These are phyloP conservation scores for Nothophaeocryptopus gaeumannii DNA, from an alignment of 2,329 filamentous ascomycete genomes.

Conservation along the genomic window DNA sequence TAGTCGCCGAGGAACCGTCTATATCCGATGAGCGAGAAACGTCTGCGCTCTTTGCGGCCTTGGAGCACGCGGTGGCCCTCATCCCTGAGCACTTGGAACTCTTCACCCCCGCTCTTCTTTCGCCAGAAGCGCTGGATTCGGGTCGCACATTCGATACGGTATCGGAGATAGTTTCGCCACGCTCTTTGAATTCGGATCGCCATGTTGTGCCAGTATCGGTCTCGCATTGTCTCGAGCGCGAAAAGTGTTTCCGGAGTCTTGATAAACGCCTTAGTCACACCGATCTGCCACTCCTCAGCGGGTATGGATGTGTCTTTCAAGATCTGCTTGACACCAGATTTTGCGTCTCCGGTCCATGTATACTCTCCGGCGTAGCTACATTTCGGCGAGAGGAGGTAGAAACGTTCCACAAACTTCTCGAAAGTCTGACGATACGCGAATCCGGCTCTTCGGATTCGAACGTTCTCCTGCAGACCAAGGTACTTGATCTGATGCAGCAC, in stretches of 20 bases:
- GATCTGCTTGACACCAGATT: slow-evolving; percentile 86
- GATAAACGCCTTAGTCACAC: slow-evolving; percentile 95
- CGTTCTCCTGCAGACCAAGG: slow-evolving; percentile 97
- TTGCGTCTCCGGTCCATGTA: slow-evolving; percentile 86
- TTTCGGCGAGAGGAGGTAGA: slow-evolving; percentile 90
- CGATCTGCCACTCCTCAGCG: slow-evolving; percentile 93
- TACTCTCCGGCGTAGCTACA: slow-evolving; percentile 97
- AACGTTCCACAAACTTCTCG: slow-evolving; percentile 96
- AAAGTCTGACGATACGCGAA: slow-evolving; percentile 97
- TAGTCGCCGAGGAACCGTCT: slow-evolving; percentile 94
- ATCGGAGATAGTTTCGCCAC: slow-evolving; percentile 93
- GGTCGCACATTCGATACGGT: slow-evolving; percentile 86
- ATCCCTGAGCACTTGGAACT: slow-evolving; percentile 84
- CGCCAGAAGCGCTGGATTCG: slow-evolving; percentile 95
- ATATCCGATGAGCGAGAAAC: slow-evolving; percentile 87
- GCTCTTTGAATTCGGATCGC: slow-evolving; percentile 94
- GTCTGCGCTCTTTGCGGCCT: slow-evolving; percentile 83
- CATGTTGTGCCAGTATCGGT: slow-evolving; percentile 99
- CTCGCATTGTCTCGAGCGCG: slow-evolving; percentile 94
- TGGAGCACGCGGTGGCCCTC: slow-evolving; percentile 78
- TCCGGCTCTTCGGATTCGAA: slow-evolving; percentile 90
- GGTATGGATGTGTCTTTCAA: slow-evolving; percentile 96
- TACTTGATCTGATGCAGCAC: slow-evolving; percentile 99
- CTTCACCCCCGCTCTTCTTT: slow-evolving; percentile 84
- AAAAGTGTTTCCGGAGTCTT: slow-evolving; percentile 97